These are phyloP conservation scores for Protomyces lactucae-debilis DNA, from an alignment of 1,139 yeast species.

Conservation along the genomic window DNA sequence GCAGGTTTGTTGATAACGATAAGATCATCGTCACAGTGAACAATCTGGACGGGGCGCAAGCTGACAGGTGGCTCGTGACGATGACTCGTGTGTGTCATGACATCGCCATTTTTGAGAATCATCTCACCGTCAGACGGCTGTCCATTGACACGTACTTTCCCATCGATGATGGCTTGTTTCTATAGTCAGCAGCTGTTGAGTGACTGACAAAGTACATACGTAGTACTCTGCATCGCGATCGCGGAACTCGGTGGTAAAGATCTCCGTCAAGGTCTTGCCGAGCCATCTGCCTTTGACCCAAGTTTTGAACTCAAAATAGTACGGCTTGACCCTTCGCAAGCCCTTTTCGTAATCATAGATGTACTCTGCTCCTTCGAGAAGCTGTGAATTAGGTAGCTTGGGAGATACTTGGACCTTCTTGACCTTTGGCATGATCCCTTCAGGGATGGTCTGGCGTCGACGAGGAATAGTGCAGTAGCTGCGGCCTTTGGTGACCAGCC, in stretches of 20 bases:
- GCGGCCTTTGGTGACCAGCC: not conserved
- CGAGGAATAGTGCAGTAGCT: not conserved
- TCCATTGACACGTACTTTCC: constrained; percentile 69
- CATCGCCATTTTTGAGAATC: constrained; percentile 73
- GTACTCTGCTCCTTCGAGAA: constrained; percentile 40
- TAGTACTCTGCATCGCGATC: constrained; percentile 71
- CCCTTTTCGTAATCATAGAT: constrained; percentile 39
- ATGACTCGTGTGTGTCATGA: constrained; percentile 75
- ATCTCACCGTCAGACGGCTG: constrained; percentile 61
- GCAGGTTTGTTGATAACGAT: constrained; percentile 90
- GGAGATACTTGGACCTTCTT: constrained; percentile 14
- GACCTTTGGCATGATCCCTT: constrained; percentile 16
- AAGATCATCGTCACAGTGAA: constrained; percentile 71
- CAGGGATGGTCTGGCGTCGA: not conserved
- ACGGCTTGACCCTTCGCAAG: constrained; percentile 73
- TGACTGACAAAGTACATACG: constrained; percentile 28
- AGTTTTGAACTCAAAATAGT: constrained; percentile 81
- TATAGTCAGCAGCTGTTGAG: constrained; percentile 16
- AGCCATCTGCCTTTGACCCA: constrained; percentile 92
- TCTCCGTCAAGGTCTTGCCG: constrained; percentile 68
- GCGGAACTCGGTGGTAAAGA: constrained; percentile 78
- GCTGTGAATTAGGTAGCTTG: constrained; percentile 20
- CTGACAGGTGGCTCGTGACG: constrained; percentile 90
- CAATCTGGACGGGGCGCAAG: constrained; percentile 62
- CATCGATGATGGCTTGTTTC: constrained; percentile 58